phyloP scores from a whole-genome alignment of 2,329 filamentous ascomycete species.

The Phymatotrichopsis omnivora region DNA sequence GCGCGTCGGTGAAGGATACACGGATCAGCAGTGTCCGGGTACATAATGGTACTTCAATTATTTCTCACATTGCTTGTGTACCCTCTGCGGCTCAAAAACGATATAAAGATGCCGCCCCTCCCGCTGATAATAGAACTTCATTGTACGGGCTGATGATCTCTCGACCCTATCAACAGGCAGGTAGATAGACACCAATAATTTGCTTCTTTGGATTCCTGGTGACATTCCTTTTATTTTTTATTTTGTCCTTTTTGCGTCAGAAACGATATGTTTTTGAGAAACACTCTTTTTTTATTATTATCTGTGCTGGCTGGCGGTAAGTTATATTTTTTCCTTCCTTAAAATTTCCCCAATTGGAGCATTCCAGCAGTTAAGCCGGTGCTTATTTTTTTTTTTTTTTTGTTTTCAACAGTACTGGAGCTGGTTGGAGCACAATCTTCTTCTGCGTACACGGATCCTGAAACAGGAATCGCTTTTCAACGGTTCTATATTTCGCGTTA shows the following conservation, averaged over 20 bases:
- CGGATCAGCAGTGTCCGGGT: too few species aligned
- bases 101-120: too few species aligned
- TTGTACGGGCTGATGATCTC: slow-evolving; percentile 17
- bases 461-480: slow-evolving; percentile 42
- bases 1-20: too few species aligned
- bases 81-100: too few species aligned
- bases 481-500: slow-evolving; percentile 33
- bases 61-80: too few species aligned
- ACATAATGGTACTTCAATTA: too few species aligned
- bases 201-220: slow-evolving; percentile 8
- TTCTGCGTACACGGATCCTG: slow-evolving; percentile 37
- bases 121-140: neutral
- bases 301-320: slow-evolving; percentile 10
- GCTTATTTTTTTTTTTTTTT: too few species aligned
- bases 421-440: slow-evolving; percentile 29
- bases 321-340: neutral
- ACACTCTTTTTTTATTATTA: slow-evolving; percentile 13
- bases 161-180: slow-evolving; percentile 1
- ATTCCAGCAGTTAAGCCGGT: too few species aligned
- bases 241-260: neutral
- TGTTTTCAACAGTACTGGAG: slow-evolving; percentile 13
- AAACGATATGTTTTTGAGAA: slow-evolving; percentile 16
- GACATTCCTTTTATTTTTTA: slow-evolving; percentile 16
- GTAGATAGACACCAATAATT: slow-evolving; percentile 9
- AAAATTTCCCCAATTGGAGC: slow-evolving; percentile 4